Conservation (phyloP, 129 eudicot species). For the Flaveria linearis region DNA sequence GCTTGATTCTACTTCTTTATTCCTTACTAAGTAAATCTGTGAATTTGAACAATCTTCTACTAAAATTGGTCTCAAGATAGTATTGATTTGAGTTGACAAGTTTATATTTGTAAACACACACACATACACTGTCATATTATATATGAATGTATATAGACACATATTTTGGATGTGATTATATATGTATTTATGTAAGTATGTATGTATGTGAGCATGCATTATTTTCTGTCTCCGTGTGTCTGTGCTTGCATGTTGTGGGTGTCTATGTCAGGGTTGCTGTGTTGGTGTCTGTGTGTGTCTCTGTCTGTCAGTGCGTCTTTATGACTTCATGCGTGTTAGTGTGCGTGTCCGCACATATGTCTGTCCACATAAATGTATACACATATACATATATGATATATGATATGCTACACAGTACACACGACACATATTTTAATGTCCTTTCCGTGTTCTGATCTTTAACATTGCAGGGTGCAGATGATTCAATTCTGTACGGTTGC, state of each 20-base stretch:
- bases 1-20: constrained; percentile 11
- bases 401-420: neutral
- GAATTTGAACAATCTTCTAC: neutral
- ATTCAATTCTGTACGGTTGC: constrained; percentile 91
- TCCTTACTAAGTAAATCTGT: neutral
- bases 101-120: neutral
- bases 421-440: neutral
- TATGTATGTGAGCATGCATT: neutral
- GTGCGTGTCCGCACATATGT: neutral
- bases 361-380: neutral
- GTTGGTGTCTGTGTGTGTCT: neutral
- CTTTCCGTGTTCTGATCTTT: constrained; percentile 20
- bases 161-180: neutral
- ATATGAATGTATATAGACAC: neutral
- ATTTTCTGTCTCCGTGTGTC: neutral
- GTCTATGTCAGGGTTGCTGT: neutral
- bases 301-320: neutral
- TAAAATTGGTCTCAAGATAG: neutral
- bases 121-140: neutral
- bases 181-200: neutral
- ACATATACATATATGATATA: constrained; percentile 2
- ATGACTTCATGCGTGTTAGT: neutral
- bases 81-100: neutral
- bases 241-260: no score
- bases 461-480: constrained; percentile 80